Evolutionary conservation across 73 alveolate species (phyloP).

Genomic region (Paraurostyla sp.): DNA sequence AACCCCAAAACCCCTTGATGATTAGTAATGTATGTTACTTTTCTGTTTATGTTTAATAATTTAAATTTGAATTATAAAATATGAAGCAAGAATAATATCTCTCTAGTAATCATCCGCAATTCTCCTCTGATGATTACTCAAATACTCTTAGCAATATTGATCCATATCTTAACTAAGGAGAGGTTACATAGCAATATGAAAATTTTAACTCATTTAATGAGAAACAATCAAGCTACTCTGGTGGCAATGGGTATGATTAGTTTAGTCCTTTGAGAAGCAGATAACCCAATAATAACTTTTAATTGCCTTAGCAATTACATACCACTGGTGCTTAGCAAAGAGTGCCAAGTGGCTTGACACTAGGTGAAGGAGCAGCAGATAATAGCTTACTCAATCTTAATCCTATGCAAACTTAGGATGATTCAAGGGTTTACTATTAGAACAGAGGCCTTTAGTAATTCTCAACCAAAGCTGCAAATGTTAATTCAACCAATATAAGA

Average conservation of each 20-base stretch:
- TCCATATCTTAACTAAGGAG: not conserved
- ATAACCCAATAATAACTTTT: not conserved
- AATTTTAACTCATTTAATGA: slow-evolving; percentile 45
- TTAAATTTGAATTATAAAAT: not conserved
- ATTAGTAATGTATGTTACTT: too few relatives aligned
- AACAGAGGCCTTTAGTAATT: too few relatives aligned
- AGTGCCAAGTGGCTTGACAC: not conserved
- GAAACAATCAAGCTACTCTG: not conserved
- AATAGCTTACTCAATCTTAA: slow-evolving; percentile 5
- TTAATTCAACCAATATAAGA: not conserved
- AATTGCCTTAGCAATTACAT: not conserved
- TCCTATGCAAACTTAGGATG: slow-evolving; percentile 53
- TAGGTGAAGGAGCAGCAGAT: not conserved
- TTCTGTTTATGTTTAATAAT: not conserved
- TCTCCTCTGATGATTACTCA: not conserved
- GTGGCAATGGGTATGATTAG: not conserved
- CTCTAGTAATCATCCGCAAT: not conserved
- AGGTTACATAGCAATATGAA: slow-evolving; percentile 21
- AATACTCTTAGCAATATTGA: not conserved
- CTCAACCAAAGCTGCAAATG: not conserved
- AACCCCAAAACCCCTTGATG: too few relatives aligned
- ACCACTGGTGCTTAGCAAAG: not conserved
- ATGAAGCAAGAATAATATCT: not conserved
- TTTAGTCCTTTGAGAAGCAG: too few relatives aligned
- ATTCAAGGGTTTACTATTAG: not conserved